Base-by-base conservation (phyloP, 1,139 yeast genomes). In the Taphrina populina region DNA sequence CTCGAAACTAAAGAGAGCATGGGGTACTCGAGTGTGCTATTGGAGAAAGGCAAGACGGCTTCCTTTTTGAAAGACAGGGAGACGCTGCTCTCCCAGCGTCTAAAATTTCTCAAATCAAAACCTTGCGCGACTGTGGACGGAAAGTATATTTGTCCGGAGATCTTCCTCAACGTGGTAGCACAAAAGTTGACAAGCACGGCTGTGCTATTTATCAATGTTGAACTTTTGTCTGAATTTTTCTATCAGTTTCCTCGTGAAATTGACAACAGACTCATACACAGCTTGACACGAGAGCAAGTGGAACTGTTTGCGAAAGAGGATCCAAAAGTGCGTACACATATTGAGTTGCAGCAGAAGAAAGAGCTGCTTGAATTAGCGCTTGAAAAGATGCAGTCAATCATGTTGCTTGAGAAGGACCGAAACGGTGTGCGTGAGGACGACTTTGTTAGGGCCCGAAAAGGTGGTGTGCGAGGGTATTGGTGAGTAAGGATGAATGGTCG, bases 271-370 rank as follows among this genome's bases (percentile, higher is more conserved):
- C 77, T 94, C 60, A 81, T 85, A 60, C 76, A 75, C 60, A 76
- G 76, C 52, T 73, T 92, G 64, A 74, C 81, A 8, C 76, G 76
- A 52, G 95, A 88, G 56, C 95, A 90, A 66, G 77, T 92, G 59
- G 97, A 90, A 65, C 72, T 73, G 59, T 87, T 90, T 72, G 98
- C 98, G 0, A 88, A 88, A 65, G 97, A 94, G 69, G 98, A 94
- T 71, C 94, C 95, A 13, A 86, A 83, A 71, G 80, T 92, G 59
- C 84, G 84, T 67, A 79, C 83, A 63, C 98, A 94, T 66, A 85
- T 94, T 62, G 96, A 92, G 66, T 73, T 94, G 60, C 98, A 94
- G 69, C 94, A 88, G 69, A 79, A 96, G 53, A 90, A 92, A 68
- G 96, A 88, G 64, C 72, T 88, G 59, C 76, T 94, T 58, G 94